phyloP scores from a whole-genome alignment of 805 yeast genomes.

The Pichia deserticola region DNA sequence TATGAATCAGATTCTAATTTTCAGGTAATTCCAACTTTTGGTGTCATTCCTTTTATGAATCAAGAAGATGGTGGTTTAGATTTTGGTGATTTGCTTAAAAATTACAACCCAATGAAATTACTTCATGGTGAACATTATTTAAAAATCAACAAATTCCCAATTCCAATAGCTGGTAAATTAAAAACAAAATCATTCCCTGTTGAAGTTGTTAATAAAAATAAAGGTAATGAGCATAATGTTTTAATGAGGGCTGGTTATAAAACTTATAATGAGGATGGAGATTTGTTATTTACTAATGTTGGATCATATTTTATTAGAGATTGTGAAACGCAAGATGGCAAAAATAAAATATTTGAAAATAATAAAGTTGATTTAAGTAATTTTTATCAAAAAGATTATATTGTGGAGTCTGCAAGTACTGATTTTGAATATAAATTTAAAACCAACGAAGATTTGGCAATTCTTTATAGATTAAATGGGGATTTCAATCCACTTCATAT shows the following conservation, averaged over 20 bases:
- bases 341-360: conserved; percentile 36
- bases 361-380: conserved; percentile 31
- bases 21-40: conserved; percentile 83
- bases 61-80: conserved; percentile 50
- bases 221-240: conserved; percentile 59
- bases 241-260: conserved; percentile 67
- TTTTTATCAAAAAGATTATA: conserved; percentile 61
- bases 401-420: conserved; percentile 40
- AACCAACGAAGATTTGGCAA: conserved; percentile 71
- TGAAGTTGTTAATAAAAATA: conserved; percentile 63
- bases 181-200: conserved; percentile 60
- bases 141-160: conserved; percentile 65
- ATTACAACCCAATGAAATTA: conserved; percentile 83
- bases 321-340: conserved; percentile 50
- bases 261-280: conserved; percentile 58
- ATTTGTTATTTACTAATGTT: conserved; percentile 70
- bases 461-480: conserved; percentile 84
- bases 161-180: conserved; percentile 64
- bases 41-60: conserved; percentile 79
- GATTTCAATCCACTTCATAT: conserved; percentile 94
- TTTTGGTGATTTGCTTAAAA: conserved; percentile 55
- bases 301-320: conserved; percentile 82
- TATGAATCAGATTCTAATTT: conserved; percentile 74
- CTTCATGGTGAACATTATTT: conserved; percentile 95
- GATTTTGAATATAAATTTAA: conserved; percentile 54